These are phyloP conservation scores for Cronartium quercuum DNA, from an alignment of 1,284 basidiomycete genomes.

Conservation along the genomic window DNA sequence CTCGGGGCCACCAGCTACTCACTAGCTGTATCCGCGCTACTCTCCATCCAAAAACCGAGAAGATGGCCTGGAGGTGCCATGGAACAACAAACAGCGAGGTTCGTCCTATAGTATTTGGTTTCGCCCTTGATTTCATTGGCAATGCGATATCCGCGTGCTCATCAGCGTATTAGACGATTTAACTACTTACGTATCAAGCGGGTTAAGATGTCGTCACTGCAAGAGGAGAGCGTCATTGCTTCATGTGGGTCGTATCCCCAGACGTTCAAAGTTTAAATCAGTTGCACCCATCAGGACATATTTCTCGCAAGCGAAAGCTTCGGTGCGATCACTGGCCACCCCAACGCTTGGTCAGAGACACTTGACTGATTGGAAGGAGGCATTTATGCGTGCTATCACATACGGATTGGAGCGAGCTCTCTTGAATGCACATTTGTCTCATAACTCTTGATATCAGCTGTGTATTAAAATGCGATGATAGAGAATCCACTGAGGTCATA, in stretches of 20 bases:
- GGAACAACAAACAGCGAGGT: constrained; percentile 23
- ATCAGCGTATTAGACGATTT: neutral
- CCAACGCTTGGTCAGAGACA: too few relatives aligned
- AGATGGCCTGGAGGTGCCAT: constrained; percentile 29
- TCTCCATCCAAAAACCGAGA: too few relatives aligned
- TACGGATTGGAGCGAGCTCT: too few relatives aligned
- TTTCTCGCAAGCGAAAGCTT: too few relatives aligned
- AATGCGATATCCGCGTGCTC: neutral
- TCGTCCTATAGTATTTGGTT: neutral
- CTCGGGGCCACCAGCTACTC: too few relatives aligned
- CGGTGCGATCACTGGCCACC: too few relatives aligned
- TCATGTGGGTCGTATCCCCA: neutral
- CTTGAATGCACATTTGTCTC: too few relatives aligned
- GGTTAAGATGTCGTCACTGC: neutral
- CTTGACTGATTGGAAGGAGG: too few relatives aligned
- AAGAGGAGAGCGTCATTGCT: neutral
- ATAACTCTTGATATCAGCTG: neutral
- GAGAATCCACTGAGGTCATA: neutral
- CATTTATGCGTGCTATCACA: too few relatives aligned
- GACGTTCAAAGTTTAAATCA: neutral
- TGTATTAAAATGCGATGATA: neutral
- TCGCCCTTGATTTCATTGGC: neutral
- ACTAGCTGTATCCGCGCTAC: too few relatives aligned
- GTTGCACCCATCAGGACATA: neutral
- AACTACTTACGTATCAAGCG: neutral